Conservation (phyloP, 805 yeast genomes). For the Cyberlindnera maclurae region DNA sequence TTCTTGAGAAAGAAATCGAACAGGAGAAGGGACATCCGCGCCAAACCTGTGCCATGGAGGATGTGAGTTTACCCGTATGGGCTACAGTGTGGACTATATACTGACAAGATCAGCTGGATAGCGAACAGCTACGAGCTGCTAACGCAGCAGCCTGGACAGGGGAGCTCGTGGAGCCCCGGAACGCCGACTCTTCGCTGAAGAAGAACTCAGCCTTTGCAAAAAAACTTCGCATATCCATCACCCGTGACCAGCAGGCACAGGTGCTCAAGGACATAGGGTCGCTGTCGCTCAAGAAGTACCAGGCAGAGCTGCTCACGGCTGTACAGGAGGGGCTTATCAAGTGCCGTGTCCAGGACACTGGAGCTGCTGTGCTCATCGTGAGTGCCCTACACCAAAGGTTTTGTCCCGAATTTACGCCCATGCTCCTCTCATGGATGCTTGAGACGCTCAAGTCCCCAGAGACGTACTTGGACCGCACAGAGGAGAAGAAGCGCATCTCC, state of each 20-base stretch:
- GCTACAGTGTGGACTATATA: neutral
- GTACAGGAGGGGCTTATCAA: slow-evolving; percentile 54
- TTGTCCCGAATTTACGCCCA: slow-evolving; percentile 42
- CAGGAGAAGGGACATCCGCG: neutral
- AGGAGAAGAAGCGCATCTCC: slow-evolving; percentile 32
- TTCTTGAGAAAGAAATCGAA: too few species aligned
- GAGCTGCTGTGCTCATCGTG: slow-evolving; percentile 58
- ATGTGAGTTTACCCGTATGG: slow-evolving; percentile 2
- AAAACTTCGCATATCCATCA: slow-evolving; percentile 52
- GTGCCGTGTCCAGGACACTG: slow-evolving; percentile 48
- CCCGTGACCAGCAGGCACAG: slow-evolving; percentile 39
- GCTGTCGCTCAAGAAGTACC: slow-evolving; percentile 64
- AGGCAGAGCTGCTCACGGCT: slow-evolving; percentile 61
- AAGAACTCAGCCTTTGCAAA: slow-evolving; percentile 76
- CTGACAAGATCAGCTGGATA: slow-evolving; percentile 1
- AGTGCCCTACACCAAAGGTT: slow-evolving; percentile 78
- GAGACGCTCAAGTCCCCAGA: slow-evolving; percentile 32
- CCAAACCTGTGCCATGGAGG: slow-evolving; percentile 6
- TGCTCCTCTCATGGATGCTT: slow-evolving; percentile 35
- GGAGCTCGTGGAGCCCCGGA: slow-evolving; percentile 8
- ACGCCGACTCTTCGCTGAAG: slow-evolving; percentile 68
- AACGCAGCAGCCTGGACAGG: slow-evolving; percentile 20
- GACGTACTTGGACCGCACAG: slow-evolving; percentile 30
- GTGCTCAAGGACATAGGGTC: slow-evolving; percentile 55
- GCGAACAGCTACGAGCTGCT: slow-evolving; percentile 6